A percentile compares a stretch with the other conserved stretches of the same genome.
phyloP scores from a whole-genome alignment of 495 filamentous ascomycete species.

The Amniculicola lignicola region DNA sequence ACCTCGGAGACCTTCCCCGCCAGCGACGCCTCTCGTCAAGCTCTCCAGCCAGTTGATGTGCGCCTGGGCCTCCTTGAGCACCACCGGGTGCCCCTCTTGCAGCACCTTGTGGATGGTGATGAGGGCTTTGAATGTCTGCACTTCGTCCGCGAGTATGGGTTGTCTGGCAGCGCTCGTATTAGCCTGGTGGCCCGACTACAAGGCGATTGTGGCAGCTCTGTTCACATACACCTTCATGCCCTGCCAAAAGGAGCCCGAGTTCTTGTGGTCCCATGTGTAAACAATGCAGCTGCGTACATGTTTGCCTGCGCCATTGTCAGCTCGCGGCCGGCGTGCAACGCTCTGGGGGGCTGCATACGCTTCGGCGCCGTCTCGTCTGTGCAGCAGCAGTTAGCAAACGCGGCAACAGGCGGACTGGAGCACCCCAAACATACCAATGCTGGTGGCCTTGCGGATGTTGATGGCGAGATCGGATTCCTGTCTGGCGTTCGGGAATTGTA shows the following conservation, averaged over 20 bases:
- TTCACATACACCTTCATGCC: slow-evolving; percentile 93
- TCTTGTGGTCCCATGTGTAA: slow-evolving; percentile 99
- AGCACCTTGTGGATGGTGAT: slow-evolving; percentile 80
- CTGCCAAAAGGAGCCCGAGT: slow-evolving; percentile 91
- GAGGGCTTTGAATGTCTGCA: slow-evolving; percentile 61
- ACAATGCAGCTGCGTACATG: slow-evolving; percentile 98
- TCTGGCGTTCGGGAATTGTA: too few relatives aligned
- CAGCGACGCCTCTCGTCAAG: slow-evolving; percentile 72
- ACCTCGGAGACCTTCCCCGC: slow-evolving; percentile 80
- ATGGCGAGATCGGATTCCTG: slow-evolving; percentile 90
- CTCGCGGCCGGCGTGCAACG: background rate
- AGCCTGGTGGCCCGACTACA: background rate
- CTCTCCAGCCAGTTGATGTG: slow-evolving; percentile 91
- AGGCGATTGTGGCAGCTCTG: background rate
- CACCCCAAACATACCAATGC: slow-evolving; percentile 56
- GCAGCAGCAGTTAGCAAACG: slow-evolving; percentile 22
- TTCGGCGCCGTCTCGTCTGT: slow-evolving; percentile 92
- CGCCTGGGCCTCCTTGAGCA: slow-evolving; percentile 81
- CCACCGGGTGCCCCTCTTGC: slow-evolving; percentile 90
- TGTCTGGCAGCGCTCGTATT: slow-evolving; percentile 54
- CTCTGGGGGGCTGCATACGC: slow-evolving; percentile 52
- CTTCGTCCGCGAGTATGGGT: slow-evolving; percentile 83
- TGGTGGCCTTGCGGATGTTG: slow-evolving; percentile 96
- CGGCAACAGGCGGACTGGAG: background rate
- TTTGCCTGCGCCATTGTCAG: slow-evolving; percentile 58